phyloP scores from a whole-genome alignment of 257 asterid genomes.

The Nyctanthes arbortristis region DNA sequence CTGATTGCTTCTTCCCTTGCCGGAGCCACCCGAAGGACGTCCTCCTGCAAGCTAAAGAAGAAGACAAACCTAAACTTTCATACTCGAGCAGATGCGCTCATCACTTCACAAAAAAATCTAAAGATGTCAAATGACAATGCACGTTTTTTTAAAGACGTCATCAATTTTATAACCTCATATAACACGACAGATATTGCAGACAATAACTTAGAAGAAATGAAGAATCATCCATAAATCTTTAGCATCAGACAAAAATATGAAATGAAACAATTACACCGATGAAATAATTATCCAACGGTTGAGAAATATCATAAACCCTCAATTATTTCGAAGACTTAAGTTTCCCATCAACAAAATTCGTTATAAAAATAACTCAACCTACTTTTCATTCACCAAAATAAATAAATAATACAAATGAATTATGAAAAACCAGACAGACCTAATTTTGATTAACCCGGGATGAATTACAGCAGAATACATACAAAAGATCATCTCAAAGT shows the following conservation, averaged over 20 bases:
- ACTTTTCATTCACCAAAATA: not conserved
- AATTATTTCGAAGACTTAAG: not conserved
- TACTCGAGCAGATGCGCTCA: not conserved
- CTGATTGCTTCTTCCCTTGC: slow-evolving; percentile 74
- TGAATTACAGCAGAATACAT: not conserved
- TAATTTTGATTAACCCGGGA: not conserved
- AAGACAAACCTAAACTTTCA: slow-evolving; percentile 25
- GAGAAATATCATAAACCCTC: not conserved
- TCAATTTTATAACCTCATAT: not conserved
- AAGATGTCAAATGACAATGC: not conserved
- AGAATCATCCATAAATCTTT: not conserved
- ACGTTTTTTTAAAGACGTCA: not conserved
- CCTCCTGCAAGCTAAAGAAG: slow-evolving; percentile 51
- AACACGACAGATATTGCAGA: not conserved
- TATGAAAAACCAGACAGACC: not conserved
- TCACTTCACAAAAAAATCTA: not conserved
- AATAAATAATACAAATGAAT: not conserved
- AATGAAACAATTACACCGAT: not conserved
- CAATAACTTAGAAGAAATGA: too few species aligned
- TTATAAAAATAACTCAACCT: slow-evolving; percentile 8
- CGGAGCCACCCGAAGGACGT: slow-evolving; percentile 39
- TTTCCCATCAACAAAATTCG: not conserved
- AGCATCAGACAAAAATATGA: slow-evolving; percentile 1
- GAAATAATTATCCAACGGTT: slow-evolving; percentile 3
- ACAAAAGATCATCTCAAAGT: not conserved